These are phyloP conservation scores for Mortierella sp. DNA, from an alignment of 371 early-diverging fungal species.

Conservation along the genomic window DNA sequence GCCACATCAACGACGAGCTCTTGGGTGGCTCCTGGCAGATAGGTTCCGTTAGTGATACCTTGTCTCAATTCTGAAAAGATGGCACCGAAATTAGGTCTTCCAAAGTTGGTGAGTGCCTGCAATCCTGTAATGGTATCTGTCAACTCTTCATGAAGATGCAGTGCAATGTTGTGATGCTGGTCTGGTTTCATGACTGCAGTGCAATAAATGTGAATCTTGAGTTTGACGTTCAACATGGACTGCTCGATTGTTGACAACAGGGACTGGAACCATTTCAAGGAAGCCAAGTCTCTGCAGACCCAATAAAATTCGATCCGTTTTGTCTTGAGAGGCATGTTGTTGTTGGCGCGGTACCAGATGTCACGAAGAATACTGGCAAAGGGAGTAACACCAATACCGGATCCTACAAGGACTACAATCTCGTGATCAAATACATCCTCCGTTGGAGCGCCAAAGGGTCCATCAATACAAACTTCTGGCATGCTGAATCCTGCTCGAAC, in stretches of 20 bases:
- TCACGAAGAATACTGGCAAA: conserved; percentile 80
- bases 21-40: conserved; percentile 45
- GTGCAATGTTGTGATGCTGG: conserved; percentile 66
- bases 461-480: conserved; percentile 83
- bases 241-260: conserved; percentile 72
- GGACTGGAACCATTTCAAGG: conserved; percentile 82
- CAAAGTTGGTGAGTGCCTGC: conserved; percentile 68
- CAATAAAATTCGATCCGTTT: conserved; percentile 74
- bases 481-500: conserved; percentile 49
- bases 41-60: conserved; percentile 53
- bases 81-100: conserved; percentile 67
- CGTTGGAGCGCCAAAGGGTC: conserved; percentile 88
- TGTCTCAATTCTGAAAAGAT: conserved; percentile 64
- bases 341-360: conserved; percentile 70
- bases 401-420: conserved; percentile 81
- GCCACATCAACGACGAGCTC: conserved; percentile 59
- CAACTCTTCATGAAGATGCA: conserved; percentile 62
- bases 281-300: conserved; percentile 73
- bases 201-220: conserved; percentile 78
- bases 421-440: conserved; percentile 90
- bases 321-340: conserved; percentile 60
- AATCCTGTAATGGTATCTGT: conserved; percentile 71
- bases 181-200: conserved; percentile 71
- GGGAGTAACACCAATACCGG: conserved; percentile 88
- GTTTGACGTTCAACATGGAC: conserved; percentile 62